These are phyloP conservation scores for Volvox africanus DNA, from an alignment of 139 green algal species.

Conservation along the genomic window DNA sequence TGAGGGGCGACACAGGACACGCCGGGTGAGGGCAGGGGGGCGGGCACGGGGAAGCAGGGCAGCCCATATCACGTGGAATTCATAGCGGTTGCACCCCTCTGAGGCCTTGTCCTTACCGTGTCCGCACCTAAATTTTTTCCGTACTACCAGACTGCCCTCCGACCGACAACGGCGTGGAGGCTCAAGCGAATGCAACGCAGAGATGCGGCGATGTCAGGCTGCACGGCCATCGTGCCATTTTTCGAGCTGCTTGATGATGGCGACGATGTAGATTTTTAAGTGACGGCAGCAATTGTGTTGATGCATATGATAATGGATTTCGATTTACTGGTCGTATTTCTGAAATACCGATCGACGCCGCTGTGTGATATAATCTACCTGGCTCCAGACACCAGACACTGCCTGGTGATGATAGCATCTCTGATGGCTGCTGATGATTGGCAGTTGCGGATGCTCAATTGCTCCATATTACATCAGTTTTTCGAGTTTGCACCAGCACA, in stretches of 20 bases:
- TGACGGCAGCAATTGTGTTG: too few relatives aligned
- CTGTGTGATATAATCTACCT: too few relatives aligned
- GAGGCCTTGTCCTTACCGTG: neutral
- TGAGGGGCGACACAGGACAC: neutral
- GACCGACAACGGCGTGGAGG: neutral
- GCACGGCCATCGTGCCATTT: conserved; percentile 16
- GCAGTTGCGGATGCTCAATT: too few relatives aligned
- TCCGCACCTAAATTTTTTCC: neutral
- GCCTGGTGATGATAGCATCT: too few relatives aligned
- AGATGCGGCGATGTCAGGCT: neutral
- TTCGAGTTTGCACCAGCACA: too few relatives aligned
- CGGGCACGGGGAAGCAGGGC: neutral
- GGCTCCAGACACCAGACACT: too few relatives aligned
- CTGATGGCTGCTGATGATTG: too few relatives aligned
- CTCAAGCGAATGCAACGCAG: conserved; percentile 7
- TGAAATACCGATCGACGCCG: too few relatives aligned
- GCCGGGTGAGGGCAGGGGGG: neutral
- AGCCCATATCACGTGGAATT: neutral
- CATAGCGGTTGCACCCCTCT: neutral
- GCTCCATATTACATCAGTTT: too few relatives aligned
- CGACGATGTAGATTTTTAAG: too few relatives aligned
- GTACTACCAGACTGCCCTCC: neutral
- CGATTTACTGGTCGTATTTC: too few relatives aligned
- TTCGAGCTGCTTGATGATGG: neutral
- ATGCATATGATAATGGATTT: too few relatives aligned